Evolutionary conservation across 352 stramenopile genomes (phyloP).

Genomic region (Blastocystis sp.): DNA sequence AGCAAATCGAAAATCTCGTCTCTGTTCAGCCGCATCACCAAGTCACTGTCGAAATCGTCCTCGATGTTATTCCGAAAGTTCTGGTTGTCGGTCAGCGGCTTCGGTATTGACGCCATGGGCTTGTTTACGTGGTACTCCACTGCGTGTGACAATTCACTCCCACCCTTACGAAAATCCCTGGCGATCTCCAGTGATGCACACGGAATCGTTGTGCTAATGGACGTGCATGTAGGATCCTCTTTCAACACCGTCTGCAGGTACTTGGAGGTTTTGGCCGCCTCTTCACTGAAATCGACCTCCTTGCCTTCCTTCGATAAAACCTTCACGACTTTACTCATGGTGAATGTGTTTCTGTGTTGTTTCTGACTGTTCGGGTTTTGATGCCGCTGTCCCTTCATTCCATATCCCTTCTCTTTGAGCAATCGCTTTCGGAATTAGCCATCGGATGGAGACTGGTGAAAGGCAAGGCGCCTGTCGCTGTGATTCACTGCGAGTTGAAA

Average conservation of each 20-base stretch:
- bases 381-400: background rate
- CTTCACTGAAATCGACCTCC: conserved; percentile 16
- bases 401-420: background rate
- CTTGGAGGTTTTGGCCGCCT: conserved; percentile 49
- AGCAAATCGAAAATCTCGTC: conserved; percentile 59
- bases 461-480: background rate
- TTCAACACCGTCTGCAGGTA: conserved; percentile 65
- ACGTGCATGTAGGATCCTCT: conserved; percentile 22
- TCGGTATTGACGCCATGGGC: conserved; percentile 50
- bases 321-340: conserved; percentile 33
- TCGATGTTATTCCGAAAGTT: conserved; percentile 64
- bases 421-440: background rate
- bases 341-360: background rate
- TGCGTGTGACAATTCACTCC: background rate
- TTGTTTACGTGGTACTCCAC: conserved; percentile 65
- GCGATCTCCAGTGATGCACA: conserved; percentile 31
- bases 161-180: conserved; percentile 36
- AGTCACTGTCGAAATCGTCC: conserved; percentile 41
- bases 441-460: background rate
- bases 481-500: background rate
- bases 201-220: conserved; percentile 43
- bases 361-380: conserved; percentile 49
- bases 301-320: conserved; percentile 57
- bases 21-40: conserved; percentile 52
- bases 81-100: conserved; percentile 51